A percentile compares a stretch with the other conserved stretches of the same genome.
Evolutionary conservation across 2,329 filamentous ascomycete species (phyloP).

Genomic region (Colletotrichum sp.): DNA sequence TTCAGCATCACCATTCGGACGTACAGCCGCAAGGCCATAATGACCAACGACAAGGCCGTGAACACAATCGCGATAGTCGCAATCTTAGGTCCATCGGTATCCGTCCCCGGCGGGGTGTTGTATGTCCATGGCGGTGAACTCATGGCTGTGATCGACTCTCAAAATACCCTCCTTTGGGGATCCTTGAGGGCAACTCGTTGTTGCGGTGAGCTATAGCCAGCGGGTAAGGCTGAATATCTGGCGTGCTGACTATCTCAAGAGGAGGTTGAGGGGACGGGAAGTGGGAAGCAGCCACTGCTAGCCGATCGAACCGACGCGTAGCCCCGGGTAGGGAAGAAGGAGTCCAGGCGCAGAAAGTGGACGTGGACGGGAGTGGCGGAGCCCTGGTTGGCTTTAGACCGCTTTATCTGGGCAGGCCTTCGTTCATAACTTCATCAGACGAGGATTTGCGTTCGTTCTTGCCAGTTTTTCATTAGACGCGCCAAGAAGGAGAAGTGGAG

Average conservation of each 20-base stretch:
- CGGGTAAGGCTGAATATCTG: neutral
- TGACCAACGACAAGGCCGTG: slow-evolving; percentile 33
- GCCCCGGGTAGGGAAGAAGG: neutral
- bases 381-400: neutral
- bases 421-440: neutral
- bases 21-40: slow-evolving; percentile 37
- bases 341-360: neutral
- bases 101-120: slow-evolving; percentile 36
- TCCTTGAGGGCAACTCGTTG: neutral
- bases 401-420: slow-evolving; percentile 8
- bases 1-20: slow-evolving; percentile 39
- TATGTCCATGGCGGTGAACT: slow-evolving; percentile 34
- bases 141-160: neutral
- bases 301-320: slow-evolving; percentile 3
- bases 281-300: neutral
- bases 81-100: slow-evolving; percentile 35
- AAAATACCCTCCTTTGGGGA: neutral
- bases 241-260: neutral
- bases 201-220: neutral
- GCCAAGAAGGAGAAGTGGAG: neutral
- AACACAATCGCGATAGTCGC: slow-evolving; percentile 33
- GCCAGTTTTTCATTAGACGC: neutral
- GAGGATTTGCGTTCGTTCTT: neutral
- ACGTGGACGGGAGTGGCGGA: neutral
- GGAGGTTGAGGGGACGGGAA: neutral